phyloP scores from a whole-genome alignment of 2,329 filamentous ascomycete genomes.

The Chaetomium globosum region DNA sequence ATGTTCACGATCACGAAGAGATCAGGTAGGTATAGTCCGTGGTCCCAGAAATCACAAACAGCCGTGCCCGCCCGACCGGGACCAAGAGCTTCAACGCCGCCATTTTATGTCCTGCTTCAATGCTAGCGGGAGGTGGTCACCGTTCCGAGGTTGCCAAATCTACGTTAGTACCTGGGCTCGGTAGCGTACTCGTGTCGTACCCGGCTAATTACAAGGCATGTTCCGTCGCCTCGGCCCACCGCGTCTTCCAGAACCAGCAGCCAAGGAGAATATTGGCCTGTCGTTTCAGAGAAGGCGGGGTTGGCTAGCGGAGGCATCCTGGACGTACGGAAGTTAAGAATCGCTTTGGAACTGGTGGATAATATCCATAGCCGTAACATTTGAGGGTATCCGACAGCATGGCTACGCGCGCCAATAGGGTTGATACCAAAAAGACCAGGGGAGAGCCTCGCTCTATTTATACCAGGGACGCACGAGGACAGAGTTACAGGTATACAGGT shows the following conservation, averaged over 20 bases:
- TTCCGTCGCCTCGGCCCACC: not conserved
- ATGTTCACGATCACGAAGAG: constrained; percentile 24
- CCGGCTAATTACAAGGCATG: constrained; percentile 19
- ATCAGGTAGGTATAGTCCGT: not conserved
- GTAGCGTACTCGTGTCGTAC: constrained; percentile 12
- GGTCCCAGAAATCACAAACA: constrained; percentile 7
- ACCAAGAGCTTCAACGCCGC: not conserved
- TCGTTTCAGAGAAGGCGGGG: not conserved
- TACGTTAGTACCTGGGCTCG: not conserved
- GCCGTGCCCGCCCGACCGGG: not conserved
- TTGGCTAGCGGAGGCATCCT: not conserved
- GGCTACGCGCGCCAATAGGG: not conserved
- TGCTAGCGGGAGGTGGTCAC: not conserved
- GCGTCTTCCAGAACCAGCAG: not conserved
- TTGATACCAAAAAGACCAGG: not conserved
- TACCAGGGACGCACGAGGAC: not conserved
- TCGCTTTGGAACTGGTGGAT: not conserved
- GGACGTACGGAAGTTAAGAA: not conserved
- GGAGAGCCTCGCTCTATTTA: not conserved
- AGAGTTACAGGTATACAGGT: not conserved
- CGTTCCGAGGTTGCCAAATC: constrained; percentile 13
- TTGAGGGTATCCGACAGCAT: not conserved
- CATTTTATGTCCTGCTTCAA: constrained; percentile 8
- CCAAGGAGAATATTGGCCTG: not conserved
- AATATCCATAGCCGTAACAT: not conserved